Evolutionary conservation across 805 yeast species (phyloP).

Genomic region (Myxozyma monticola): DNA sequence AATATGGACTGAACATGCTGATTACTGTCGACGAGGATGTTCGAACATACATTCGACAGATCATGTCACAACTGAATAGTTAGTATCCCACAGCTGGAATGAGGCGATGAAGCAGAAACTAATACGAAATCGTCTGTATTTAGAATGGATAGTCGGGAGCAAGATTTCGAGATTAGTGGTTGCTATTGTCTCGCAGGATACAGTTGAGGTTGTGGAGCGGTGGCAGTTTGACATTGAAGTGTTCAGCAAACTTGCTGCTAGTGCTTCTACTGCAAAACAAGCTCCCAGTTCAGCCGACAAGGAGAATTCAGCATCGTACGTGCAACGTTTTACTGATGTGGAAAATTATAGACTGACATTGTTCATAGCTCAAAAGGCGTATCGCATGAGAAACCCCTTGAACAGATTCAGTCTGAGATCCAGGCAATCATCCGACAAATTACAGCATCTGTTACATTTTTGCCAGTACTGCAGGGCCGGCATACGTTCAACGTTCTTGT

Average conservation of each 20-base stretch:
- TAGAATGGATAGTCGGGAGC: conserved; percentile 70
- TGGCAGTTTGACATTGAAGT: conserved; percentile 80
- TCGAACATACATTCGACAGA: conserved; percentile 61
- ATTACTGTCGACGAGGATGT: conserved; percentile 76
- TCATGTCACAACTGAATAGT: conserved; percentile 65
- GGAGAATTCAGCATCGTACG: conserved; percentile 23
- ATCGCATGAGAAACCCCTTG: conserved; percentile 40
- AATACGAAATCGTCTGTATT: not conserved
- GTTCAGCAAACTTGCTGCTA: conserved; percentile 31
- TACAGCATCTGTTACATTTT: conserved; percentile 80
- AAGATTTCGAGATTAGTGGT: conserved; percentile 67
- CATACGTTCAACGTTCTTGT: conserved; percentile 84
- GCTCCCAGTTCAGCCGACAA: conserved; percentile 3
- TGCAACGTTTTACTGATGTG: not conserved
- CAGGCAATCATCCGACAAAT: conserved; percentile 84
- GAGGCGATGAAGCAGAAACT: not conserved
- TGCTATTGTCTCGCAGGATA: conserved; percentile 67
- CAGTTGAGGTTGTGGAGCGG: conserved; percentile 69
- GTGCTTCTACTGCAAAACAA: not conserved
- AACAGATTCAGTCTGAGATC: conserved; percentile 68
- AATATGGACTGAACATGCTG: conserved; percentile 75
- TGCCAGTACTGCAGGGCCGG: conserved; percentile 67
- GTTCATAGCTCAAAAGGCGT: not conserved
- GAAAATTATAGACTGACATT: not conserved
- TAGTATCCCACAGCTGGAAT: conserved; percentile 9